phyloP scores from a whole-genome alignment of 2,329 filamentous ascomycete species.

The Fusarium sp. region DNA sequence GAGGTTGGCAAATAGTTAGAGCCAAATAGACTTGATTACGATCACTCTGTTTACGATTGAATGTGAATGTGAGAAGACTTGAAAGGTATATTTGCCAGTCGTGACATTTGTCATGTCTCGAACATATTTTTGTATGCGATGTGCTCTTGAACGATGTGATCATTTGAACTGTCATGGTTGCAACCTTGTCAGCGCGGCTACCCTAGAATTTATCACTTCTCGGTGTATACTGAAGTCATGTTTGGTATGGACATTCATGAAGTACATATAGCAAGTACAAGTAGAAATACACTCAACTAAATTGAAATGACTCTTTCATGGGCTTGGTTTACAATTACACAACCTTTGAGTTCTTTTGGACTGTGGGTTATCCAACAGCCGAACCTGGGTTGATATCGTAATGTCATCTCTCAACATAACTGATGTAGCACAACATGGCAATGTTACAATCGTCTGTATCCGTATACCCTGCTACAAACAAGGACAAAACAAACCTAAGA shows the following conservation, averaged over 20 bases:
- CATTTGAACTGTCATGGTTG: not conserved
- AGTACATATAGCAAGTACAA: not conserved
- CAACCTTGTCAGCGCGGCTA: not conserved
- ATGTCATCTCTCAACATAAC: not conserved
- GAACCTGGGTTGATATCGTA: too few species aligned
- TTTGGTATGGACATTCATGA: not conserved
- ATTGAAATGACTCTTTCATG: not conserved
- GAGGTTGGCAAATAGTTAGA: slow-evolving; percentile 49
- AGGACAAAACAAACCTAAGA: not conserved
- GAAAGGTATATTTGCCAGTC: not conserved
- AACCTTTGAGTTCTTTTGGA: too few species aligned
- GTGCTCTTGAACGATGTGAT: not conserved
- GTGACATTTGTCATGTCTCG: not conserved
- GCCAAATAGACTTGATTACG: slow-evolving; percentile 51
- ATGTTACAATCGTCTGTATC: not conserved
- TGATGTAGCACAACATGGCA: not conserved
- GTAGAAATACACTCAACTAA: not conserved
- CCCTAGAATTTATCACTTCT: not conserved
- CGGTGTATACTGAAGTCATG: not conserved
- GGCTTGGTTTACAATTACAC: not conserved
- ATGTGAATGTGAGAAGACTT: not conserved
- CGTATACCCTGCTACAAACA: not conserved
- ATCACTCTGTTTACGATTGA: slow-evolving; percentile 20
- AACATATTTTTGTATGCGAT: not conserved
- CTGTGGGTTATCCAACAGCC: too few species aligned